Evolutionary conservation across 192 early-diverging fungal genomes (phyloP).

Genomic region (Haplosporangium gracile): DNA sequence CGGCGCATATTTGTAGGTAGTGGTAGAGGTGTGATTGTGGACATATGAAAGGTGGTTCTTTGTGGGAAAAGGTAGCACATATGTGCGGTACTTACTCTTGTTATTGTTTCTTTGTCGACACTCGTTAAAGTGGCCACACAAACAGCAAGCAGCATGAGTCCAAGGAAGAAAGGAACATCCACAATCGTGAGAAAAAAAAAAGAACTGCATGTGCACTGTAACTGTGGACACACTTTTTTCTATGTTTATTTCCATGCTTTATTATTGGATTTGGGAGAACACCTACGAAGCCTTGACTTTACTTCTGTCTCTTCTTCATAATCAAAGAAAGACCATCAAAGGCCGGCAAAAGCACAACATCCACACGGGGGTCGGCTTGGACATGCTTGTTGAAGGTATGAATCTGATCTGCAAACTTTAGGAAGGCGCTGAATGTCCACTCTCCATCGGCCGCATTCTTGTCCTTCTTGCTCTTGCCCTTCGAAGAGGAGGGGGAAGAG

Average conservation of each 20-base stretch:
- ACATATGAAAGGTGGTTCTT: no score
- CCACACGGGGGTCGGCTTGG: conserved; percentile 66
- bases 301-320: conserved; percentile 28
- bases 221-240: background rate
- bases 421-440: background rate
- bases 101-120: no score
- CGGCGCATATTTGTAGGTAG: background rate
- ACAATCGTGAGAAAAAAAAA: no score
- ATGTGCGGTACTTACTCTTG: no score
- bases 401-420: conserved; percentile 55
- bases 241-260: background rate
- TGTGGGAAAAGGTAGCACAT: no score
- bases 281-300: background rate
- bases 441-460: background rate
- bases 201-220: no score
- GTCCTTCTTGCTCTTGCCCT: background rate
- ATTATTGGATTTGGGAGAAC: background rate
- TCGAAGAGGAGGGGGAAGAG: background rate
- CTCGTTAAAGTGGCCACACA: no score
- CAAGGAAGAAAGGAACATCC: no score
- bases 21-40: background rate
- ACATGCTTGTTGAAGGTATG: conserved; percentile 77
- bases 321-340: conserved; percentile 72
- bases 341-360: conserved; percentile 69
- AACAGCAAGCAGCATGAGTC: no score